Percentiles rank a stretch among this genome's conserved stretches.
These are phyloP conservation scores for Pythium monospermum DNA, from an alignment of 352 stramenopile genomes.

Conservation along the genomic window DNA sequence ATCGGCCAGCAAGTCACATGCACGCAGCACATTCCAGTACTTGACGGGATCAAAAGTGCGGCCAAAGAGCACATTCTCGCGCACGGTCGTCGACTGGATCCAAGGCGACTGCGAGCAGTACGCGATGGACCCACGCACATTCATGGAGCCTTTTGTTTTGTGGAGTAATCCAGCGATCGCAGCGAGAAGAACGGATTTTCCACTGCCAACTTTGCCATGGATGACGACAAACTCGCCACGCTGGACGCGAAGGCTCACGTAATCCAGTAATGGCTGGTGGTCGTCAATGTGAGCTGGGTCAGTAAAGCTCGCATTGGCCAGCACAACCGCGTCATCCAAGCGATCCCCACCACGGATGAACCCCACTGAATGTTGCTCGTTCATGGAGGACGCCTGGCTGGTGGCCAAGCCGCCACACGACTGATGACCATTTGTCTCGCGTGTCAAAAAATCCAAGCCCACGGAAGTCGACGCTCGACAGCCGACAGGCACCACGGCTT, in stretches of 20 bases:
- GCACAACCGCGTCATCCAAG: slow-evolving; percentile 25
- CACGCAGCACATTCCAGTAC: slow-evolving; percentile 64
- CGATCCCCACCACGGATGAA: not conserved
- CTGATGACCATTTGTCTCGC: too few species aligned
- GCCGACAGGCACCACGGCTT: slow-evolving; percentile 14
- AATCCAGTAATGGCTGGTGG: slow-evolving; percentile 30
- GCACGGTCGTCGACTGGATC: slow-evolving; percentile 95
- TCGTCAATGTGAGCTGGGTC: slow-evolving; percentile 19
- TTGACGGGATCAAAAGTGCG: slow-evolving; percentile 50
- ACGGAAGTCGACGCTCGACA: slow-evolving; percentile 1
- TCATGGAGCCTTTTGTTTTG: slow-evolving; percentile 31
- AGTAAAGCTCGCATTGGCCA: slow-evolving; percentile 42
- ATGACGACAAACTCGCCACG: slow-evolving; percentile 52
- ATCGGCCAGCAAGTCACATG: slow-evolving; percentile 35
- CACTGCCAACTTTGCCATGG: slow-evolving; percentile 50
- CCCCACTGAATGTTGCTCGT: slow-evolving; percentile 21
- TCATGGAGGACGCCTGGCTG: slow-evolving; percentile 19
- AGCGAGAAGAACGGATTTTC: slow-evolving; percentile 57
- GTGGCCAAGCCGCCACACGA: slow-evolving; percentile 22
- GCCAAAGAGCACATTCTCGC: slow-evolving; percentile 98
- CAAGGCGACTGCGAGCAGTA: slow-evolving; percentile 92
- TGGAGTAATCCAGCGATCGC: slow-evolving; percentile 47
- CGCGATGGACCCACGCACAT: slow-evolving; percentile 35
- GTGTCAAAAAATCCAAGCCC: slow-evolving; percentile 14
- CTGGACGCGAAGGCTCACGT: slow-evolving; percentile 40